Base-by-base conservation (phyloP, 208 protist genomes). In the Acanthamoeba sp. region DNA sequence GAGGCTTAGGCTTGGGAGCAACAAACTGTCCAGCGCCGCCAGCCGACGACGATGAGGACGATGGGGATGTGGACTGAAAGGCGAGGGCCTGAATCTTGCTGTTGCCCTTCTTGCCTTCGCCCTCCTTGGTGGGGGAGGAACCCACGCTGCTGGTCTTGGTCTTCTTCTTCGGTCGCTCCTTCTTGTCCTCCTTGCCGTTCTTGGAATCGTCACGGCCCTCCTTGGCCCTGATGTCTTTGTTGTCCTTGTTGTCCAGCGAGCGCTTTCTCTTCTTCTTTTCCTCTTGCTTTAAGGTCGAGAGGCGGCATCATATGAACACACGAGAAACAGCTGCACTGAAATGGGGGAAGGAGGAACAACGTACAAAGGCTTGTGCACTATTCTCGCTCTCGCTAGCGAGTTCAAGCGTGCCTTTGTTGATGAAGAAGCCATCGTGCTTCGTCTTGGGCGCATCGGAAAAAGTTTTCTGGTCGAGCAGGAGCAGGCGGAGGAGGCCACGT, bases 401-500 rank as follows among this genome's bases (percentile, higher is more conserved):
- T 24, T 85, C 76, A 7, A 85, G 42, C 12, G 76, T 85, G 2
- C 76, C 76, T 45, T 57, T 85, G 76, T 85, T 85, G 76, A 85
- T 85, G 76, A 85, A 85, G 76, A 59, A 85, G 42, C 76, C 76
- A 22, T 85, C 76, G 76, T 85, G 48, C 76, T 85, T 85, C 29
- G 76, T 85, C 45, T 85, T 85, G 18, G 76, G 42, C 22, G 76
- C 42, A 59, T 85, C 48, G 9, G 38, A 32, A 9, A n/a, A 59
- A 45, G 76, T 57, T 59, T 59, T 85, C 76, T 85, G 76, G 32
- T 80, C 22, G 55, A 22, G 55, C n/a, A n/a, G n/a, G n/a, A n/a
- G n/a, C n/a, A 14, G 45, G 0, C 10, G 0, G 5, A 9, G 45
- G n/a, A n/a, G n/a, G n/a, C n/a, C n/a, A n/a, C n/a, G n/a, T n/a